These are phyloP conservation scores for Alternaria arbusti DNA, from an alignment of 2,329 filamentous ascomycete genomes.

Conservation along the genomic window DNA sequence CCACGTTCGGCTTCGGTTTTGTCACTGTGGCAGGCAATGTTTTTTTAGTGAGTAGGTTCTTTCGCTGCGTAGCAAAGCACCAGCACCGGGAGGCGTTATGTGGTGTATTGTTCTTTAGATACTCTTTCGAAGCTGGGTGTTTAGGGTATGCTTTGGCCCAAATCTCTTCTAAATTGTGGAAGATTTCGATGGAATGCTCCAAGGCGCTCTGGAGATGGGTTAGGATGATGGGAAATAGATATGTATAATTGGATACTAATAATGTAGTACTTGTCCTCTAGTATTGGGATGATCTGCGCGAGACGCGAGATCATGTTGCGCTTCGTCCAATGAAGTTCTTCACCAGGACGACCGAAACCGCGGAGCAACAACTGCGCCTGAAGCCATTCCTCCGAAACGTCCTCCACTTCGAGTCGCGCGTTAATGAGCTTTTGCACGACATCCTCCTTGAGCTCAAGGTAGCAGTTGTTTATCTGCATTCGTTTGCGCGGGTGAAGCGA, in stretches of 20 bases:
- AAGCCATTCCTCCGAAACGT: background rate
- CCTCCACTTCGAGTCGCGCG: background rate
- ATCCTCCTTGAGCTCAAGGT: background rate
- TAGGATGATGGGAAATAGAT: background rate
- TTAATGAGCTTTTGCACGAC: background rate
- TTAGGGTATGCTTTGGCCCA: background rate
- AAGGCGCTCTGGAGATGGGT: background rate
- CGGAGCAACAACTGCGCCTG: background rate
- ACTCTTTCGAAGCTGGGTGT: background rate
- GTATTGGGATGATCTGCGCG: too few species aligned
- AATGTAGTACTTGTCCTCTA: background rate
- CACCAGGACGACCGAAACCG: background rate
- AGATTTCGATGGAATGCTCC: background rate
- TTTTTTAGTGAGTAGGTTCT: background rate
- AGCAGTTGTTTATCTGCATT: background rate
- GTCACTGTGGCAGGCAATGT: background rate
- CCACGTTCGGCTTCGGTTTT: background rate
- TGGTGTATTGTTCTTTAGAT: background rate
- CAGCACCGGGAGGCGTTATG: background rate
- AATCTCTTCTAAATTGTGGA: background rate
- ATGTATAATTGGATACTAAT: fast-evolving
- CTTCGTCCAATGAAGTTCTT: background rate
- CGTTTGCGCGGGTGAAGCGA: background rate
- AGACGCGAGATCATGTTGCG: background rate
- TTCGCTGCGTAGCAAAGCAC: background rate